Base-by-base conservation (phyloP, 1,284 basidiomycete genomes). In the Anthracocystis panici-leucophaei region DNA sequence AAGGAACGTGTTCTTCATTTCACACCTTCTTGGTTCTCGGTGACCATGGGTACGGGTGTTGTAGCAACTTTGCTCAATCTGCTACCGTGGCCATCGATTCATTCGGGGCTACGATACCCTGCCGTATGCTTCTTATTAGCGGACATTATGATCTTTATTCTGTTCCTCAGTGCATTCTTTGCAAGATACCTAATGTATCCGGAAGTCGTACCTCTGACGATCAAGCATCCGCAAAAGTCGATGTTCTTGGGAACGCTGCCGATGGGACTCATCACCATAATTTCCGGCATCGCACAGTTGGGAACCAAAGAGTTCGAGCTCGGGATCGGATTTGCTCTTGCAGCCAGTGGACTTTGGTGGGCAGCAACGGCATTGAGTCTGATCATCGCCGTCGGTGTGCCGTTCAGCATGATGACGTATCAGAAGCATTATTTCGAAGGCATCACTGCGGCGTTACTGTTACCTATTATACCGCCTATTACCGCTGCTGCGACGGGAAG, bases 391-490 rank as follows among this genome's bases (percentile, higher is more conserved):
- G 57, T 79, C 12, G 79, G 74, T 16, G 67, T 82, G 8, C 79
- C 79, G 25, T 82, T 77, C 33, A 69, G 63, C 51, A 78, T 80
- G 69, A 80, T 81, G 75, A 82, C 75, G 16, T 75, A 77, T 44
- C 80, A 82, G 52, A 68, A 68, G 44, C 80, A 82, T 51, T 63
- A 64, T n/a, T 77, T 82, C 44, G 68, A 77, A 57, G 69, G 69
- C 6, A 81, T 72, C 42, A 81, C 80, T 9, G 79, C 79, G 4
- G 68, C 73, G 14, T 35, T 81, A 10, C 54, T 82, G 35, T 60
- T 82, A 9, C 80, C 80, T 10, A 70, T 82, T 23, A 79, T 82
- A 0, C 79, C 80, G 14, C 75, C 78, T 6, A 80, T 82, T 51
- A 81, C 79, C 4, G 80, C 72, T 3, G 77, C 79, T 1, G 78